phyloP scores from a whole-genome alignment of 2,329 filamentous ascomycete species.

The Beauveria sp. region DNA sequence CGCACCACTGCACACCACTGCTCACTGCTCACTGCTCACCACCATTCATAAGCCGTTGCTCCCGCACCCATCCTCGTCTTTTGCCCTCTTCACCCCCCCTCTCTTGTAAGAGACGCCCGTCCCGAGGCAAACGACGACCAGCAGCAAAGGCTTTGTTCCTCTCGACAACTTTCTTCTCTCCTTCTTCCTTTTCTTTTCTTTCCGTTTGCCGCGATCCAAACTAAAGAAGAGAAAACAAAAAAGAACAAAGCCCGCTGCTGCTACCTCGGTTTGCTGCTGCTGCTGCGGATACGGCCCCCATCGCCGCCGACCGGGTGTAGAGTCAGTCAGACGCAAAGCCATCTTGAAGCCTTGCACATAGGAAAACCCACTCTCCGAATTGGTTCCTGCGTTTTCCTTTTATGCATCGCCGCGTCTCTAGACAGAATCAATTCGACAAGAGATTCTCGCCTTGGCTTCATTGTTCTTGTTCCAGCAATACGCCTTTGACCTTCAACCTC shows the following conservation, averaged over 20 bases:
- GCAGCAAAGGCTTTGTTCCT: not conserved
- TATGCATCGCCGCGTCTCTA: not conserved
- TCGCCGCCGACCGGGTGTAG: constrained; percentile 5
- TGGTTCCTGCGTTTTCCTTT: not conserved
- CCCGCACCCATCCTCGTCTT: constrained; percentile 22
- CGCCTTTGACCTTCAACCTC: not conserved
- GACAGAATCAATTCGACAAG: not conserved
- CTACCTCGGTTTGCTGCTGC: not conserved
- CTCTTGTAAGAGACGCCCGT: constrained; percentile 24
- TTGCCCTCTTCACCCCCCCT: constrained; percentile 17
- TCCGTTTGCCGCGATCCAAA: not conserved
- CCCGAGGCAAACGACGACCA: constrained; percentile 13
- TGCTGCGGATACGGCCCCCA: not conserved
- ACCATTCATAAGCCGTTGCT: constrained; percentile 36
- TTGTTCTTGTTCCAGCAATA: not conserved
- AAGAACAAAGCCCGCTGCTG: not conserved
- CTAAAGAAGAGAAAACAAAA: not conserved
- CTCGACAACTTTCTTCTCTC: not conserved
- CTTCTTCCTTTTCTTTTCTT: not conserved
- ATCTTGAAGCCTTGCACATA: not conserved
- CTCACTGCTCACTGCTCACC: constrained; percentile 15
- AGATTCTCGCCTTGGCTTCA: not conserved
- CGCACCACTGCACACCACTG: constrained; percentile 6
- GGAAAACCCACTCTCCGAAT: constrained; percentile 1
- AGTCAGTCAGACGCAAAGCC: constrained; percentile 9